Evolutionary conservation across 352 stramenopile species (phyloP), one percentile per base, ranked within the genome.

Genomic region (Phytophthora cactorum): DNA sequence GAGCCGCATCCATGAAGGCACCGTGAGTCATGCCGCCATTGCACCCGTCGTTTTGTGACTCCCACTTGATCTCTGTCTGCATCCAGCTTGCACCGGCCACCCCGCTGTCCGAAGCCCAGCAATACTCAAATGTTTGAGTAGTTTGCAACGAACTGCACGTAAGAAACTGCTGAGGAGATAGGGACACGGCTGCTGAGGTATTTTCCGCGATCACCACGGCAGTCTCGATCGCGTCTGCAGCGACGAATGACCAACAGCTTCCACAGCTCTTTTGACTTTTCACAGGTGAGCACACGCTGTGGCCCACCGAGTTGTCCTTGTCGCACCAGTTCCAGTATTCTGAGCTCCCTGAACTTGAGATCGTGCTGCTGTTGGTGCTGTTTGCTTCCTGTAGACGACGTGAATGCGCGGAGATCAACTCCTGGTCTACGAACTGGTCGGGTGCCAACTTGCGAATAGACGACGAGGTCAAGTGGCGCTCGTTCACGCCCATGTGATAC

Each of bases 261-360:
- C 86, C 86, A 52, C 86, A 95, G 46, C 84, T 89, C 46, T 90
- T 78, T 74, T 95, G 86, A 45, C 86, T 93, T 64, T 95, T 95
- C 8, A 93, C 81, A 8, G 74, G 70, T 27, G 84, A 83, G 54
- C 86, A 95, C 52, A 95, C 82, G 29, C 59, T 89, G 53, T 77
- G 74, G 2, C 64, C 72, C 51, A 86, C 55, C 1, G 86, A 75
- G 61, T 95, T 95, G 52, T 79, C 59, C 4, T 61, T 75, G 22
- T 75, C 82, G 68, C 86, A 95, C 86, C 86, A 95, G 60, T 95
- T 91, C 61, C 90, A 79, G n/a, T 78, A 72, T 17, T 63, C 47
- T 0, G 52, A 69, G 45, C 51, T 70, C 10, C 45, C 60, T 43
- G 72, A 66, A 36, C 63, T 74, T 8, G 66, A 70, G 41, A 65